These are phyloP conservation scores for Diutina catenulata DNA, from an alignment of 1,139 yeast genomes.

Conservation along the genomic window DNA sequence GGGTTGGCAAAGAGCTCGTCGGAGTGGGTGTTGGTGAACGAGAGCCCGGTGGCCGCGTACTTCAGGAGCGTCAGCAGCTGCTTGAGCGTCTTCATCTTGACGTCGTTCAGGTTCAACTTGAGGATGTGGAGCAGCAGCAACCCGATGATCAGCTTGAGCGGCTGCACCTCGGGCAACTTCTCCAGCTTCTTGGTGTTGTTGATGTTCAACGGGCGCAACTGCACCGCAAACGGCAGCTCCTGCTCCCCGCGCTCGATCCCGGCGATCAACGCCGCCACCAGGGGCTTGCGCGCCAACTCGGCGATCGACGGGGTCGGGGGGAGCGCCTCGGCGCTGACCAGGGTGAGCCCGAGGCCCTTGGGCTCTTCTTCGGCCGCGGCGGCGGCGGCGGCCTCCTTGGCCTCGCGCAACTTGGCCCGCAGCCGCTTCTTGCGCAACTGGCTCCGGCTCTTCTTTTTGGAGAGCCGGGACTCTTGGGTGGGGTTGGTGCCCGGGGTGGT, in stretches of 20 bases:
- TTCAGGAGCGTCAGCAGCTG: slow-evolving; percentile 22
- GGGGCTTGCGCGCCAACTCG: background rate
- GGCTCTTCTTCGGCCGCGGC: background rate
- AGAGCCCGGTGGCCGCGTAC: slow-evolving; percentile 18
- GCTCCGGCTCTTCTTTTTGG: slow-evolving; percentile 2
- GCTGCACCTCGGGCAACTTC: slow-evolving; percentile 20
- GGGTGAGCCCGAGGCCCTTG: background rate
- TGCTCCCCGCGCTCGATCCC: background rate
- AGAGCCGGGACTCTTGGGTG: too few relatives aligned
- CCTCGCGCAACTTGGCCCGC: slow-evolving; percentile 4
- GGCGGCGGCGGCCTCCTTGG: slow-evolving; percentile 2
- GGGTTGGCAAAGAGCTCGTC: slow-evolving; percentile 18
- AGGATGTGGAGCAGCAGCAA: slow-evolving; percentile 27
- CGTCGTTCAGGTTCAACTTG: slow-evolving; percentile 23
- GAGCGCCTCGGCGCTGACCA: background rate
- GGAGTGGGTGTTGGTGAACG: slow-evolving; percentile 18
- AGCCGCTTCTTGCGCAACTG: slow-evolving; percentile 4
- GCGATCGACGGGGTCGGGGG: slow-evolving; percentile 3
- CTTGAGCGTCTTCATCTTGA: slow-evolving; percentile 27
- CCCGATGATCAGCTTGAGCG: slow-evolving; percentile 31
- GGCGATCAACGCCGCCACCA: slow-evolving; percentile 4
- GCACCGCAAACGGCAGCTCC: slow-evolving; percentile 1
- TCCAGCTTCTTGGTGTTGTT: slow-evolving; percentile 5
- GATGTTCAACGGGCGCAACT: slow-evolving; percentile 2
- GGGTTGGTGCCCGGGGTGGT: too few relatives aligned